phyloP scores from a whole-genome alignment of 805 yeast species.

The Huiozyma sinensis region DNA sequence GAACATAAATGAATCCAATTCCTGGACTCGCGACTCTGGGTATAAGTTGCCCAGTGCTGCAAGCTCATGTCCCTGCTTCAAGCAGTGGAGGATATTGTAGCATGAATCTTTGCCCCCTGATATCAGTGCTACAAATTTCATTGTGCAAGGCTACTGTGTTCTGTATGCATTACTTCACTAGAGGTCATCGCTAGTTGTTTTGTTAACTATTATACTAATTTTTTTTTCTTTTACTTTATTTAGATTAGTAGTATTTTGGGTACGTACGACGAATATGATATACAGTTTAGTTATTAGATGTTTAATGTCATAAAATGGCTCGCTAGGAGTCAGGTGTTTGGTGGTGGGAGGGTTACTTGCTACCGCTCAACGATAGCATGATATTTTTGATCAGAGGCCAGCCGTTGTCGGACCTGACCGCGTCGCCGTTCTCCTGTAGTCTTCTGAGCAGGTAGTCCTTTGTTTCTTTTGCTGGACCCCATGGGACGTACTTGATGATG shows the following conservation, averaged over 20 bases:
- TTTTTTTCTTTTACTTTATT: neutral
- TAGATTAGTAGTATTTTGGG: slow-evolving; percentile 14
- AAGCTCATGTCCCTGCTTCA: slow-evolving; percentile 76
- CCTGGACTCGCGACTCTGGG: slow-evolving; percentile 49
- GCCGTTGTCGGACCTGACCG: slow-evolving; percentile 79
- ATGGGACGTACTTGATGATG: slow-evolving; percentile 88
- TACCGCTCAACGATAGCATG: slow-evolving; percentile 23
- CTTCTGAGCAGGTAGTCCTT: slow-evolving; percentile 82
- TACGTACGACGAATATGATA: neutral
- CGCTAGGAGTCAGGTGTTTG: neutral
- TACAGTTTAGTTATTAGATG: too few species aligned
- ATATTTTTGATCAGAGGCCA: slow-evolving; percentile 57
- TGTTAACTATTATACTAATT: neutral
- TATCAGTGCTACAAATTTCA: slow-evolving; percentile 87
- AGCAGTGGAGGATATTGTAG: slow-evolving; percentile 76
- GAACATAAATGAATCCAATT: slow-evolving; percentile 91
- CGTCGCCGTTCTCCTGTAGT: slow-evolving; percentile 92
- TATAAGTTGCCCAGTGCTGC: slow-evolving; percentile 76
- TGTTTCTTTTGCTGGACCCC: slow-evolving; percentile 95
- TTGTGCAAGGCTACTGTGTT: slow-evolving; percentile 20
- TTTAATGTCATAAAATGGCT: too few species aligned
- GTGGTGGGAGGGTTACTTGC: neutral
- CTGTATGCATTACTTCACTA: neutral
- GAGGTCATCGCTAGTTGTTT: too few species aligned
- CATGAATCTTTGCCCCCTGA: slow-evolving; percentile 97